Base-by-base conservation (phyloP, 1,284 basidiomycete species). In the Papiliotrema terrestris region DNA sequence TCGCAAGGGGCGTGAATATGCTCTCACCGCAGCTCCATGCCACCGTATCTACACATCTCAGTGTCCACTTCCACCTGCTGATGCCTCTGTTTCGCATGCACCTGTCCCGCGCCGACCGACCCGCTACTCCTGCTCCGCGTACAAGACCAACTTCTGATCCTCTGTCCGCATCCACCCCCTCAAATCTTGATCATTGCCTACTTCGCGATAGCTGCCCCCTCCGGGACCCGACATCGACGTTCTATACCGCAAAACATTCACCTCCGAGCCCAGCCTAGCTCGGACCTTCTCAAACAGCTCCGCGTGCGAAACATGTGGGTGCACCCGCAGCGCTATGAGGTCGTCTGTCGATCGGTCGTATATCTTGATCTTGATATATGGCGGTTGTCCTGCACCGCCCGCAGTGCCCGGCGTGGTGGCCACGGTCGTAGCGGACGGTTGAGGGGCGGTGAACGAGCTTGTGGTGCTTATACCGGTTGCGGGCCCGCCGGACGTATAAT, bases 281-380 rank as follows among this genome's bases (percentile, higher is more conserved):
- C 89, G 84, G 35, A 96, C 89, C 78, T 98, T 98, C 49, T 87
- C 87, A 79, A 97, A 84, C 58, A 99, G 81, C 68, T 95, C 89
- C 14, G 77, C 79, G 66, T 89, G 87, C 5, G 89, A 85, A 32
- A 98, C 92, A 37, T 83, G 84, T n/a, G 95, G 92, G 66, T 95
- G 93, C 42, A 98, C 94, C n/a, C 96, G 86, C 51, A 98, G 91
- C 2, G 96, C 95, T 58, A 98, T 91, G 50, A 98, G 80, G 72
- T 98, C 95, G 72, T 97, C 91, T 25, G 91, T 87, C 57, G 87
- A 82, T 32, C 88, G 83, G 74, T 96, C 88, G 70, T 95, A 96
- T 52, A 99, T 91, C 79, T 99, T 99, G 79, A 99, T 96, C 80
- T 97, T 97, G 65, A 97, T 83, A 76, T 93, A 95, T 37, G 89